Conservation (phyloP, 2,329 filamentous ascomycete genomes). For the Penicillium sp. region DNA sequence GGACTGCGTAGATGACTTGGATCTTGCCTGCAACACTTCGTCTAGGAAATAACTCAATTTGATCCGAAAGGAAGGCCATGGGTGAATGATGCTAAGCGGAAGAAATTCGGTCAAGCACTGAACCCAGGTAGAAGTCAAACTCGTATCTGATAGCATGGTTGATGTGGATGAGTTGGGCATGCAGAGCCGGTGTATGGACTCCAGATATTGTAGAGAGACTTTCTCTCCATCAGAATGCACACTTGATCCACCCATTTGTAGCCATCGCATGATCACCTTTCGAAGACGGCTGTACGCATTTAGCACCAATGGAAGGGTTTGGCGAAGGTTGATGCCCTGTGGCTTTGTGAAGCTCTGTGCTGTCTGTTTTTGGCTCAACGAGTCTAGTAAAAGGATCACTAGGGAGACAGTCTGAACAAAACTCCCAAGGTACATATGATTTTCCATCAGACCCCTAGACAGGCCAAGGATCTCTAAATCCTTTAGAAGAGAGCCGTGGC, state of each 20-base stretch:
- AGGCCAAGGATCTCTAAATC: conserved; percentile 34
- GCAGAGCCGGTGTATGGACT: conserved; percentile 23
- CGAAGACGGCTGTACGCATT: conserved; percentile 37
- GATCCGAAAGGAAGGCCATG: conserved; percentile 30
- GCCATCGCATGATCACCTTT: conserved; percentile 29
- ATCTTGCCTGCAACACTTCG: conserved; percentile 22
- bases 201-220: conserved; percentile 29
- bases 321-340: conserved; percentile 27
- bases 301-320: conserved; percentile 34
- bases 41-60: conserved; percentile 31
- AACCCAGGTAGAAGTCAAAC: conserved; percentile 28
- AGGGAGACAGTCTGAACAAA: conserved; percentile 26
- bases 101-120: conserved; percentile 35
- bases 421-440: conserved; percentile 27
- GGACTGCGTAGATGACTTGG: conserved; percentile 18
- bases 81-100: conserved; percentile 20
- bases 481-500: conserved; percentile 25
- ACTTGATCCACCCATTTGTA: conserved; percentile 20
- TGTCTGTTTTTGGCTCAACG: conserved; percentile 23
- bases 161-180: conserved; percentile 20
- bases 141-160: conserved; percentile 24
- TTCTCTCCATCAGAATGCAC: conserved; percentile 18
- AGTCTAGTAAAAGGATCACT: conserved; percentile 32
- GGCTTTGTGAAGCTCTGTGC: conserved; percentile 14
- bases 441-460: conserved; percentile 28